Conservation (phyloP, 2,329 filamentous ascomycete genomes). For the Trichoderma cornu-damae region DNA sequence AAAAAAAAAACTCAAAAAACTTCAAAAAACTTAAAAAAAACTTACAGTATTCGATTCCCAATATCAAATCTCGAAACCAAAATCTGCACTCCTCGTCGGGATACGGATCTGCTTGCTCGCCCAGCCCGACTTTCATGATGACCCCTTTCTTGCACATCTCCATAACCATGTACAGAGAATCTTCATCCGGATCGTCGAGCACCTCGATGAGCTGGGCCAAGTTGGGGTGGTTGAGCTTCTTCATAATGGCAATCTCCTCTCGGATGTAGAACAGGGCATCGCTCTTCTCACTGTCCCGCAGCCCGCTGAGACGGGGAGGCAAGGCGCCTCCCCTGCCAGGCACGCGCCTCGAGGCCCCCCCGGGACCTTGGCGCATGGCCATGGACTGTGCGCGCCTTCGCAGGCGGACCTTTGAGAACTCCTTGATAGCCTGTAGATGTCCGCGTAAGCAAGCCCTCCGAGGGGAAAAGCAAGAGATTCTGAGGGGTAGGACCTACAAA, state of each 20-base stretch:
- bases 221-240: slow-evolving; percentile 92
- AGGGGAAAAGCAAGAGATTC: neutral
- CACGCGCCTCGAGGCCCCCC: slow-evolving; percentile 30
- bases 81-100: slow-evolving; percentile 73
- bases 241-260: slow-evolving; percentile 98
- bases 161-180: slow-evolving; percentile 96
- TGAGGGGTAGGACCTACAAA: slow-evolving; percentile 58
- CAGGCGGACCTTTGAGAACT: slow-evolving; percentile 90
- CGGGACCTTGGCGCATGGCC: slow-evolving; percentile 57
- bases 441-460: neutral
- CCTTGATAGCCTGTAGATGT: slow-evolving; percentile 75
- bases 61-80: slow-evolving; percentile 91
- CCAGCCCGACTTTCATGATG: slow-evolving; percentile 91
- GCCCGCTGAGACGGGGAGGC: slow-evolving; percentile 22
- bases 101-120: slow-evolving; percentile 77
- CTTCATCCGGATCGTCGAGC: slow-evolving; percentile 88
- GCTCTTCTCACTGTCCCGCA: slow-evolving; percentile 52
- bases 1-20: no score
- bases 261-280: slow-evolving; percentile 81
- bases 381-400: slow-evolving; percentile 88
- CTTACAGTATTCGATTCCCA: slow-evolving; percentile 89
- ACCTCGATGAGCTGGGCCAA: slow-evolving; percentile 92
- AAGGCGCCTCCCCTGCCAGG: slow-evolving; percentile 25
- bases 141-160: slow-evolving; percentile 99
- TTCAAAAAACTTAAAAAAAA: no score